phyloP scores from a whole-genome alignment of 805 yeast species.

The Suhomyces sp. region DNA sequence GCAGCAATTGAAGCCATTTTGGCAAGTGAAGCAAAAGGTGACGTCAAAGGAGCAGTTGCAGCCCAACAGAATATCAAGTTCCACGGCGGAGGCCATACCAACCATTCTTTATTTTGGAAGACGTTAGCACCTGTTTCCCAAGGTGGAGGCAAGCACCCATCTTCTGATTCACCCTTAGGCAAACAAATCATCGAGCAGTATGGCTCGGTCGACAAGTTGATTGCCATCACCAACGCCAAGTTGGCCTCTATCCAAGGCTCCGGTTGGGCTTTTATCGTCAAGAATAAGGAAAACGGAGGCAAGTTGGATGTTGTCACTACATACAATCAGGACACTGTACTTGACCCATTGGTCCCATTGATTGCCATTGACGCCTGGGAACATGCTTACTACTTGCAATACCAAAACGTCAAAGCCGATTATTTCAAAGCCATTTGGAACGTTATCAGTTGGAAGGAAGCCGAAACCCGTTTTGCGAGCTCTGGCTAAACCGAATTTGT shows the following conservation, averaged over 20 bases:
- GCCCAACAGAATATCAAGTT: conserved; percentile 46
- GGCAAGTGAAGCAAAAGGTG: conserved; percentile 35
- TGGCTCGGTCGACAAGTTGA: conserved; percentile 45
- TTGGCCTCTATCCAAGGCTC: conserved; percentile 51
- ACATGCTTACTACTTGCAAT: conserved; percentile 52
- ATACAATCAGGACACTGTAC: conserved; percentile 47
- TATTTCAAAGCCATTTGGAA: conserved; percentile 51
- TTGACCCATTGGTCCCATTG: conserved; percentile 42
- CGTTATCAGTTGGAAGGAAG: conserved; percentile 50
- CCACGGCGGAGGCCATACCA: conserved; percentile 52
- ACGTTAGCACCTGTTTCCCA: conserved; percentile 43
- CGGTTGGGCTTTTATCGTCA: conserved; percentile 52
- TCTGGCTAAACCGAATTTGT: background rate
- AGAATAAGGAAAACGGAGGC: conserved; percentile 44
- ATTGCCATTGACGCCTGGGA: conserved; percentile 56
- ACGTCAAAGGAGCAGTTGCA: conserved; percentile 40
- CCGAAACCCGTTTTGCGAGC: conserved; percentile 40
- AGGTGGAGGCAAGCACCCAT: conserved; percentile 37
- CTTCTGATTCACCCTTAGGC: conserved; percentile 31
- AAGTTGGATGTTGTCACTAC: conserved; percentile 44
- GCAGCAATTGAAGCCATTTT: conserved; percentile 41
- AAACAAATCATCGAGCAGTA: conserved; percentile 38
- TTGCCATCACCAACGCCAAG: conserved; percentile 38
- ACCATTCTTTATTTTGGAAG: conserved; percentile 50
- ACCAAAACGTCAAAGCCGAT: conserved; percentile 49